Evolutionary conservation across 768 basidiomycete genomes (phyloP).

Genomic region (Tephrocybe sp.): DNA sequence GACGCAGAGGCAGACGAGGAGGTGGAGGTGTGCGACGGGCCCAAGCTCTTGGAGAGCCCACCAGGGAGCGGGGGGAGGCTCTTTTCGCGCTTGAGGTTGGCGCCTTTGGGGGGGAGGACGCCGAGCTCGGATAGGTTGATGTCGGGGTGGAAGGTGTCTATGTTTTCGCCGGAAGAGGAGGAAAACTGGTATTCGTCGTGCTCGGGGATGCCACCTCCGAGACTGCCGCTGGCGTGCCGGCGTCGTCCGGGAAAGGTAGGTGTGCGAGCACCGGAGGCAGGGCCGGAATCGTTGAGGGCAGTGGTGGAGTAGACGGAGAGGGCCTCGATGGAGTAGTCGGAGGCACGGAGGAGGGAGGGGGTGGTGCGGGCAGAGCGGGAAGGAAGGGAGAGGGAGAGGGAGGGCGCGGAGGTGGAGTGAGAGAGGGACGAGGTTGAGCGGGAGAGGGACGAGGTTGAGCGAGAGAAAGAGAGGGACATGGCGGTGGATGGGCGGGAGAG

Average conservation of each 20-base stretch:
- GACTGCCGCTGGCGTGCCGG: not conserved
- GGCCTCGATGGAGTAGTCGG: not conserved
- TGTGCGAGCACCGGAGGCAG: not conserved
- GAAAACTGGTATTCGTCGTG: not conserved
- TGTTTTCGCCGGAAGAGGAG: not conserved
- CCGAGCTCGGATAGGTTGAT: not conserved
- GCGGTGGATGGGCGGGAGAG: conserved; percentile 32
- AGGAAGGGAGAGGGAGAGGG: not conserved
- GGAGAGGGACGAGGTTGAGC: conserved; percentile 11
- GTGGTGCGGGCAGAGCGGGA: not conserved
- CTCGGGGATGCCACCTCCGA: not conserved
- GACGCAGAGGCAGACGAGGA: conserved; percentile 32
- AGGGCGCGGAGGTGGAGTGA: not conserved
- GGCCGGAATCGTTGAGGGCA: no score
- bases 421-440: conserved; percentile 27
- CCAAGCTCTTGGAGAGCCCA: not conserved
- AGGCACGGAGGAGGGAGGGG: not conserved
- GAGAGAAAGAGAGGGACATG: conserved; percentile 37
- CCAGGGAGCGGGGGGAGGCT: not conserved
- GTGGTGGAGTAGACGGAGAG: not conserved
- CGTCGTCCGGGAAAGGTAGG: not conserved
- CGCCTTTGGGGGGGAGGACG: not conserved
- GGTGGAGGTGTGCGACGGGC: not conserved
- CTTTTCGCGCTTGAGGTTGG: not conserved
- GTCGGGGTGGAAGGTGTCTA: not conserved